These are phyloP conservation scores for Diaporthe amygdali DNA, from an alignment of 2,329 filamentous ascomycete species.

Conservation along the genomic window DNA sequence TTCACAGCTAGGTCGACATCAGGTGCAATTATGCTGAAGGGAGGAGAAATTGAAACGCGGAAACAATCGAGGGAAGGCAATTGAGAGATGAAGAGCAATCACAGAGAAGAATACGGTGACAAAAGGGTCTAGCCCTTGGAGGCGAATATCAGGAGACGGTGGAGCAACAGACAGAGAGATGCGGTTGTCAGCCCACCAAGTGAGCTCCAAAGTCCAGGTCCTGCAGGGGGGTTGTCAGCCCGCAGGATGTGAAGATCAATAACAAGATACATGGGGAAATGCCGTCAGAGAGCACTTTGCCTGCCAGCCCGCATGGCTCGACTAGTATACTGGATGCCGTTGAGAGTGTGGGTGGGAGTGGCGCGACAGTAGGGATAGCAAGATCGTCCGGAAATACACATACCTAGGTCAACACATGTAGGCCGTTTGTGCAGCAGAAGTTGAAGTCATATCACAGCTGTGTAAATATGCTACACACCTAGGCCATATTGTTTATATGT, in stretches of 20 bases:
- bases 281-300: neutral
- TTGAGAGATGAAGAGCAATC: no score
- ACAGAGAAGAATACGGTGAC: neutral
- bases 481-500: neutral
- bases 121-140: neutral
- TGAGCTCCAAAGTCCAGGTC: no score
- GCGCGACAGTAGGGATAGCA: no score
- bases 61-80: neutral
- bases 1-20: neutral
- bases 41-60: no score
- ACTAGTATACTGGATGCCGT: no score
- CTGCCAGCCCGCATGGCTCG: neutral
- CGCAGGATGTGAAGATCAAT: neutral
- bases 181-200: neutral
- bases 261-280: neutral
- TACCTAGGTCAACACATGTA: no score
- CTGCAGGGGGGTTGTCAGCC: neutral
- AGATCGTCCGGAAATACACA: no score
- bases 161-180: neutral
- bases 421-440: no score
- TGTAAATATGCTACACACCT: no score
- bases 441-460: no score
- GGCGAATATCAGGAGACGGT: conserved; percentile 4
- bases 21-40: neutral
- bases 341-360: no score